Base-by-base conservation (phyloP, 2,329 filamentous ascomycete genomes). In the Fusarium agapanthi region DNA sequence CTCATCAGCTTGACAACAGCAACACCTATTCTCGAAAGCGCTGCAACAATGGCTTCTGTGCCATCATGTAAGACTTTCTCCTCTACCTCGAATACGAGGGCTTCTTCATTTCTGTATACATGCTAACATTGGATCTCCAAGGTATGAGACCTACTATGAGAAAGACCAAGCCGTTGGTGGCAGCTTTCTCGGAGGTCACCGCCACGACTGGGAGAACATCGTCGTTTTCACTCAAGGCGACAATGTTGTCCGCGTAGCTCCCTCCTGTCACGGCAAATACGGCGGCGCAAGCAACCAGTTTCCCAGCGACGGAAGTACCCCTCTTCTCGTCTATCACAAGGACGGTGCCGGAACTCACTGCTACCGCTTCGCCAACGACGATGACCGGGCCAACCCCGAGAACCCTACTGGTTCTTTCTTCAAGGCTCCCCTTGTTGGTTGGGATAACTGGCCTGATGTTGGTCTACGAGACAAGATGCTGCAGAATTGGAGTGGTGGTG, bases 201-300 rank as follows among this genome's bases (percentile, higher is more conserved):
- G 80, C 1, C 81, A 84, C 68, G 83, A 85, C 66, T 84, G 83
- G 83, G 83, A 85, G 72, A 81, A 80, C 66, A 75, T 79, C 14
- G 77, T 84, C 2, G 77, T 84, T 20, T 83, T 81, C 64, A 41
- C 75, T 6, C 66, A 73, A 38, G 77, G 70, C 14, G 69, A 77
- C 34, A 61, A 48, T 0, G 62, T 79, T 15, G 59, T 78, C 6
- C 78, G 77, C 13, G 79, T 80, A 3, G 78, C 79, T 4, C 76
- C 78, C 6, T 79, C 78, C 3, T 78, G 77, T 59, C 78, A 80
- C 40, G 74, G 69, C 20, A 61, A 68, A 13, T 80, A 79, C 47
- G 58, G 60, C 7, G 50, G 65, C 3, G 78, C 77, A 26, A 74
- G 54, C 34, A 77, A 79, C 53, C 22, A 72, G 14, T 74, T 77